These are phyloP conservation scores for Hemerocallis citrina DNA, from an alignment of 106 monocot species.

Conservation along the genomic window DNA sequence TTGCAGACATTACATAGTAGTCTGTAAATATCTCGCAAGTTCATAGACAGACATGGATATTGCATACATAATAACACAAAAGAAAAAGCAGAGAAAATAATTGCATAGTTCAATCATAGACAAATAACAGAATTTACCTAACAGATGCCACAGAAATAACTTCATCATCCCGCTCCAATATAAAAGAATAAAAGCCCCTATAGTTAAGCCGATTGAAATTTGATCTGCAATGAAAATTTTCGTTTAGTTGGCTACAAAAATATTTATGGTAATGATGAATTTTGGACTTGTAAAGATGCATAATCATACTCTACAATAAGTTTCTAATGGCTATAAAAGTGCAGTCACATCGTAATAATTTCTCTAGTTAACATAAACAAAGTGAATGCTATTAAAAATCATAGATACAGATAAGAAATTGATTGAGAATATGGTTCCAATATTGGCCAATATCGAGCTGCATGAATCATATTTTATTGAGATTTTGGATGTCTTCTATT, in stretches of 20 bases:
- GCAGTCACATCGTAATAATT: not conserved
- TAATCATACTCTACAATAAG: not conserved
- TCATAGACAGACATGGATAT: too few relatives aligned
- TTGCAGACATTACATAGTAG: too few relatives aligned
- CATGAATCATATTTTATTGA: too few relatives aligned
- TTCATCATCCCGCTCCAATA: constrained; percentile 84
- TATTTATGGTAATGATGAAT: not conserved
- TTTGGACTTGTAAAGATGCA: not conserved
- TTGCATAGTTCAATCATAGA: too few relatives aligned
- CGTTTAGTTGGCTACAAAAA: not conserved
- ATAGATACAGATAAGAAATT: not conserved
- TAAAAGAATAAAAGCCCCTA: constrained; percentile 74
- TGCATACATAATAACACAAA: too few relatives aligned
- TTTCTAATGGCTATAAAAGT: not conserved
- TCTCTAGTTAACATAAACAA: too few relatives aligned
- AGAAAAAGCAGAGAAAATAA: too few relatives aligned
- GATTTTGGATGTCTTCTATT: too few relatives aligned
- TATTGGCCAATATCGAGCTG: too few relatives aligned
- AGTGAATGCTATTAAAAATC: not conserved
- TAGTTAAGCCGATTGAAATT: constrained; percentile 82
- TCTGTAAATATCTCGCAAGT: too few relatives aligned
- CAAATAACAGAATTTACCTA: constrained; percentile 55
- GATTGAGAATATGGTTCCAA: not conserved
- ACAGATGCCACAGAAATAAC: constrained; percentile 76
- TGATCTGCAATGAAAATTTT: constrained; percentile 44